Conservation (phyloP, 2,329 filamentous ascomycete genomes). For the Monosporascus ibericus region DNA sequence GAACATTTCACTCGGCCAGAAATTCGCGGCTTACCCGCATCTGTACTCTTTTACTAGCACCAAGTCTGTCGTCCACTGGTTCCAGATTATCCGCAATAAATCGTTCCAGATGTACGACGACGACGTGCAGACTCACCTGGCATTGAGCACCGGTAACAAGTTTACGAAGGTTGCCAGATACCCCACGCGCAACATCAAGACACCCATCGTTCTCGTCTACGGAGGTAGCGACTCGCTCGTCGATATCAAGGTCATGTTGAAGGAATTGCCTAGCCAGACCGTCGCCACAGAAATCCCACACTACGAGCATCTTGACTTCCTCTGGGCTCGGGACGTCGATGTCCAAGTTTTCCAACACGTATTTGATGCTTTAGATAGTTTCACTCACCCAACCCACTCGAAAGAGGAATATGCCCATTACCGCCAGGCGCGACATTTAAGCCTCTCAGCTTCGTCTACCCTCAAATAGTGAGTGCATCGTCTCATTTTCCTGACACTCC, state of each 20-base stretch:
- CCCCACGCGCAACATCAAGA: conserved; percentile 94
- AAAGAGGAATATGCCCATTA: conserved; percentile 57
- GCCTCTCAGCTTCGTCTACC: conserved; percentile 31
- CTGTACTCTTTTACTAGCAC: conserved; percentile 95
- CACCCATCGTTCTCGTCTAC: conserved; percentile 88
- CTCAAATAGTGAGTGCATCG: conserved; percentile 27
- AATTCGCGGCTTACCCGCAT: conserved; percentile 91
- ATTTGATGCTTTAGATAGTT: conserved; percentile 77
- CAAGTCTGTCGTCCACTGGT: conserved; percentile 98
- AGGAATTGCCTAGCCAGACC: conserved; percentile 78
- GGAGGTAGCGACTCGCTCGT: conserved; percentile 91
- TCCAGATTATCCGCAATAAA: conserved; percentile 95
- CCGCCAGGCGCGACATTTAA: conserved; percentile 43
- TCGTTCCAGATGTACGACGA: conserved; percentile 99
- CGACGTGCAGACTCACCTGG: conserved; percentile 73
- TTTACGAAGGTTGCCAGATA: conserved; percentile 97
- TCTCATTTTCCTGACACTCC: background rate
- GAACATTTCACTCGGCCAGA: conserved; percentile 83
- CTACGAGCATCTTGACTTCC: conserved; percentile 94
- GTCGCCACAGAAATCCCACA: conserved; percentile 81
- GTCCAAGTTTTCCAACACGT: conserved; percentile 84
- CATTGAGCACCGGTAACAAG: conserved; percentile 63
- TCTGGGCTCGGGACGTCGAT: conserved; percentile 87
- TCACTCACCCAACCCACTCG: conserved; percentile 51
- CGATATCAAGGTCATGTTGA: conserved; percentile 88